phyloP scores from a whole-genome alignment of 352 stramenopile species.

The Pythium rhizo-oryzae region DNA sequence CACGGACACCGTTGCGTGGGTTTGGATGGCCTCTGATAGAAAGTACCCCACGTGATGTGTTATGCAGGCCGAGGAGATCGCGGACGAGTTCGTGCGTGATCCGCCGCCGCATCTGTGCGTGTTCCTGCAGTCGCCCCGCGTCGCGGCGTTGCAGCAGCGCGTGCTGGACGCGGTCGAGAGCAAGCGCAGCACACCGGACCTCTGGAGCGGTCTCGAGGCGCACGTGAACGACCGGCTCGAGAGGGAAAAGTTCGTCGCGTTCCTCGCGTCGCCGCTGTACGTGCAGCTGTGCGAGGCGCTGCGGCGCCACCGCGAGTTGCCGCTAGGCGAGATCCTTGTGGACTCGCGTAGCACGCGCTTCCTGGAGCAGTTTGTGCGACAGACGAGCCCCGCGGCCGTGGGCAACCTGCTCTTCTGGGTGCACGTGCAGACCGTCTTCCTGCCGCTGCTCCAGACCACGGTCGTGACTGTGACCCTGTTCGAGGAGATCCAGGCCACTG shows the following conservation, averaged over 20 bases:
- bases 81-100: constrained; percentile 39
- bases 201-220: constrained; percentile 66
- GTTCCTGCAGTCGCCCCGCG: constrained; percentile 18
- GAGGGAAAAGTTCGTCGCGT: constrained; percentile 53
- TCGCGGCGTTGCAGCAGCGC: constrained; percentile 34
- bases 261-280: constrained; percentile 53
- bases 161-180: constrained; percentile 36
- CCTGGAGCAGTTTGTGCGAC: constrained; percentile 50
- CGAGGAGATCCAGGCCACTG: constrained; percentile 66
- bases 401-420: constrained; percentile 77
- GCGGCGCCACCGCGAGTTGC: constrained; percentile 52
- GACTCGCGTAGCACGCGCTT: constrained; percentile 55
- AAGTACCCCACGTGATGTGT: too few relatives aligned
- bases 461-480: constrained; percentile 72
- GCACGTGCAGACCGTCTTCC: constrained; percentile 70
- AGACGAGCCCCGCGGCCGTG: constrained; percentile 32
- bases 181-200: constrained; percentile 44
- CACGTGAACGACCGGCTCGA: constrained; percentile 52
- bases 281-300: constrained; percentile 54
- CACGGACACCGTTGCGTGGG: too few relatives aligned
- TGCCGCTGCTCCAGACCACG: constrained; percentile 65
- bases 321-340: constrained; percentile 68
- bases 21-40: too few relatives aligned
- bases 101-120: constrained; percentile 34
- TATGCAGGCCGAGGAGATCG: constrained; percentile 56